phyloP scores from a whole-genome alignment of 2,329 filamentous ascomycete species.

The Balansia obtecta region DNA sequence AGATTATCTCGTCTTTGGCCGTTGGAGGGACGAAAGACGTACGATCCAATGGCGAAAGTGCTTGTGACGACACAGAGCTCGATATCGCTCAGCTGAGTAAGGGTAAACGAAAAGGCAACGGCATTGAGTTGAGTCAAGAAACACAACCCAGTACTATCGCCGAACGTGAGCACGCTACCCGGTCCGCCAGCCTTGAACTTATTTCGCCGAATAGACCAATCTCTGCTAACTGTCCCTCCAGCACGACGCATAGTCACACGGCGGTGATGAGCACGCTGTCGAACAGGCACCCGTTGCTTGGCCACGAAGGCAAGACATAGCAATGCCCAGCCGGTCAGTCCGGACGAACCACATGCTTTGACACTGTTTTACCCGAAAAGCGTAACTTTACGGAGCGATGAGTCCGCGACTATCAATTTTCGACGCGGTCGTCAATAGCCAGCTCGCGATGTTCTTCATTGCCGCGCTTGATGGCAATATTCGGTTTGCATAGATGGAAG shows the following conservation, averaged over 20 bases:
- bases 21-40: slow-evolving; percentile 80
- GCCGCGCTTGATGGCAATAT: slow-evolving; percentile 62
- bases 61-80: slow-evolving; percentile 51
- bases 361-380: slow-evolving; percentile 69
- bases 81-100: slow-evolving; percentile 50
- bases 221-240: slow-evolving; percentile 78
- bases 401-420: slow-evolving; percentile 86
- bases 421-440: slow-evolving; percentile 64
- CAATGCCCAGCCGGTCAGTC: slow-evolving; percentile 74
- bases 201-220: slow-evolving; percentile 78
- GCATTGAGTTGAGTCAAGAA: slow-evolving; percentile 74
- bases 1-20: slow-evolving; percentile 78
- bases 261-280: slow-evolving; percentile 64
- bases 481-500: slow-evolving; percentile 61
- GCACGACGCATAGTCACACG: slow-evolving; percentile 68
- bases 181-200: slow-evolving; percentile 86
- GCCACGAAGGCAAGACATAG: slow-evolving; percentile 71
- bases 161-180: slow-evolving; percentile 85
- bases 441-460: slow-evolving; percentile 62
- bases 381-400: slow-evolving; percentile 64
- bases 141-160: slow-evolving; percentile 81
- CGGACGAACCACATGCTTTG: slow-evolving; percentile 76
- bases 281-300: slow-evolving; percentile 68
- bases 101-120: slow-evolving; percentile 72
- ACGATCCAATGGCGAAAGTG: slow-evolving; percentile 58